A percentile compares a stretch with the other conserved stretches of the same genome.
These are phyloP conservation scores for Wickerhamiella infanticola DNA, from an alignment of 1,139 yeast species.

Conservation along the genomic window DNA sequence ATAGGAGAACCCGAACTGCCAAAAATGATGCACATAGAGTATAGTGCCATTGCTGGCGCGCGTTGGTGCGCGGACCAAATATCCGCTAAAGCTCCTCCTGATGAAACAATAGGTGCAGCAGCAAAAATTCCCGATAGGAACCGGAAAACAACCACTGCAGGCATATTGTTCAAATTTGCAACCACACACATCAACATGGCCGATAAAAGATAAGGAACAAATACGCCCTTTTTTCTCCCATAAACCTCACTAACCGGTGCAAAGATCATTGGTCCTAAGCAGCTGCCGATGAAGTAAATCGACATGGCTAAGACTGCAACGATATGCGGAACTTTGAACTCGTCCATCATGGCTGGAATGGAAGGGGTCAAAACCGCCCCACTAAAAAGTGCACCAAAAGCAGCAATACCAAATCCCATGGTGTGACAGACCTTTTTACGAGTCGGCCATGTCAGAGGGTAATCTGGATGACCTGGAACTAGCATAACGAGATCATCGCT, in stretches of 20 bases:
- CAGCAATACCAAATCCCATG: constrained; percentile 27
- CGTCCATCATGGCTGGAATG: constrained; percentile 11
- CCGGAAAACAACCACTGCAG: constrained; percentile 48
- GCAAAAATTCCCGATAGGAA: constrained; percentile 62
- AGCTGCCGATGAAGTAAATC: constrained; percentile 50
- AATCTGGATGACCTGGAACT: no score
- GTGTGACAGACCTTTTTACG: constrained; percentile 27
- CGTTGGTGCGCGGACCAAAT: constrained; percentile 45
- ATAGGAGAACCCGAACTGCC: constrained; percentile 67
- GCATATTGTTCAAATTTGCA: constrained; percentile 31
- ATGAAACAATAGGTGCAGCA: constrained; percentile 57
- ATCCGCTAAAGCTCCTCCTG: constrained; percentile 70
- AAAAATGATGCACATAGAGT: constrained; percentile 50
- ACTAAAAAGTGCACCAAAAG: constrained; percentile 32
- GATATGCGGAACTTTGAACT: constrained; percentile 34
- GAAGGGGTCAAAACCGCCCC: constrained; percentile 25
- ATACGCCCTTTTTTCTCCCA: constrained; percentile 57
- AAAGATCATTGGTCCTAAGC: constrained; percentile 63
- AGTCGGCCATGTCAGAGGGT: constrained; percentile 27
- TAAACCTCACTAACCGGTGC: constrained; percentile 69
- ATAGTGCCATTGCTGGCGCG: constrained; percentile 57
- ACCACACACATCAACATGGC: constrained; percentile 22
- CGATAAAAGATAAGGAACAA: constrained; percentile 43
- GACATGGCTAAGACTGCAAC: constrained; percentile 50
- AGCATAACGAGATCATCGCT: no score